Evolutionary conservation across 1,284 basidiomycete species (phyloP), one percentile per base, ranked within the genome.

Genomic region (Pascua guehoae): DNA sequence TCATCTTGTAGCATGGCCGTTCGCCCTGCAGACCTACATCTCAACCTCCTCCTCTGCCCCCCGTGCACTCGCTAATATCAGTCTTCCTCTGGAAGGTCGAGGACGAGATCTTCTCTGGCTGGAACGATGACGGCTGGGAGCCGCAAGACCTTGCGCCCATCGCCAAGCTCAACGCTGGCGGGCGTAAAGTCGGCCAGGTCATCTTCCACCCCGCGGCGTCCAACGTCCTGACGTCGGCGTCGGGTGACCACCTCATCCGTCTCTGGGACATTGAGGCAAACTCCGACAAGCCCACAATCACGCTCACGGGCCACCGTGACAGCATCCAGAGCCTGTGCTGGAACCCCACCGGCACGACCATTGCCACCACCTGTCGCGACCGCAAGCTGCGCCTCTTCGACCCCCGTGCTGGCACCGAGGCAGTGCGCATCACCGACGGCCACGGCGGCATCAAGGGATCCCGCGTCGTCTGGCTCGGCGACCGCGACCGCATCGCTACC

Each of bases 391-490:
- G 94, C 45, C 69, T 97, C 46, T 98, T 96, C 68, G 95, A 98
- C 77, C 85, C 90, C 15, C 84, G 94, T 54, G 79, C 85, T 1
- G 88, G 91, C 12, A 81, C 83, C 1, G 87, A 90, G 24, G 83
- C 94, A 1, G 88, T 98, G 18, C 84, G 89, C 55, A 78, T 87
- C 18, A 80, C 84, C 4, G 94, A 98, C 68, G 89, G 91, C 0
- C 94, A 98, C 72, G 85, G 86, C 12, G 95, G 95, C 11, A 88
- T 98, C 78, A 98, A 98, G 79, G 92, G 91, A 8, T 86, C 91
- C 8, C 84, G 95, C 32, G 88, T 93, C 1, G 81, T 85, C 24
- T 98, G 91, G 91, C 86, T 97, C 83, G 95, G 95, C 51, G 88
- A 91, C 64, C 78, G 84, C 55, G 90, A 93, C 73, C 85, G 86